A percentile compares a stretch with the other conserved stretches of the same genome.
phyloP scores from a whole-genome alignment of 208 protist genomes.

The Acanthamoeba lenticulata region DNA sequence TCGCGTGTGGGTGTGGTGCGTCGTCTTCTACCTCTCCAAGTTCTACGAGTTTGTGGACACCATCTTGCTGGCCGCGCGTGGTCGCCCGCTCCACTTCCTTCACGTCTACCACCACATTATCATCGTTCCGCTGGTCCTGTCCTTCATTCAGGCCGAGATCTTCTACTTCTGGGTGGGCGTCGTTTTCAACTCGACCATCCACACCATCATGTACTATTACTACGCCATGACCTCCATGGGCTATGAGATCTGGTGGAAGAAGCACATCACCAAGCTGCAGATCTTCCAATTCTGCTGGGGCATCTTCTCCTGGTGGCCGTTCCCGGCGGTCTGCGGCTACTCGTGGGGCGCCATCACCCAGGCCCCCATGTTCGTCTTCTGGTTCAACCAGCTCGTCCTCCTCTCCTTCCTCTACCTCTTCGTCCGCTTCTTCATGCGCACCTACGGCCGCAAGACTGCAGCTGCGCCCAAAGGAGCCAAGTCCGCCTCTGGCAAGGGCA shows the following conservation, averaged over 20 bases:
- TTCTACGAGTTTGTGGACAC: constrained; percentile 71
- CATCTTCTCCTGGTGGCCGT: constrained; percentile 38
- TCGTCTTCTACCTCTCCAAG: constrained; percentile 66
- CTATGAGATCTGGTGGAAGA: constrained; percentile 79
- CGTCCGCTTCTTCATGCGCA: constrained; percentile 39
- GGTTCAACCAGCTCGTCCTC: constrained; percentile 40
- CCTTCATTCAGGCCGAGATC: constrained; percentile 51
- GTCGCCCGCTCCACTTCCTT: not conserved
- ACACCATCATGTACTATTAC: constrained; percentile 81
- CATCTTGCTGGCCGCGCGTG: not conserved
- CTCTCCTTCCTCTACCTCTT: constrained; percentile 66
- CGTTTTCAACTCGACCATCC: constrained; percentile 74
- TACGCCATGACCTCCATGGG: constrained; percentile 70
- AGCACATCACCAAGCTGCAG: constrained; percentile 75
- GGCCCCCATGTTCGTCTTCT: constrained; percentile 32
- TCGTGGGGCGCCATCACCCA: not conserved
- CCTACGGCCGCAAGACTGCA: not conserved
- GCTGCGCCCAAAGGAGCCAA: too few relatives aligned
- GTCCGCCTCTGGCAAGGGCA: not conserved
- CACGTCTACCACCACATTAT: constrained; percentile 71
- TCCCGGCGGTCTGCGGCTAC: constrained; percentile 13
- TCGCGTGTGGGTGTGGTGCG: not conserved
- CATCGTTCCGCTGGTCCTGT: not conserved
- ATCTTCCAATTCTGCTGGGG: constrained; percentile 77
- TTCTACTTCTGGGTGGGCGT: constrained; percentile 27